These are phyloP conservation scores for Thalassiosira hispida DNA, from an alignment of 352 stramenopile species.

Conservation along the genomic window DNA sequence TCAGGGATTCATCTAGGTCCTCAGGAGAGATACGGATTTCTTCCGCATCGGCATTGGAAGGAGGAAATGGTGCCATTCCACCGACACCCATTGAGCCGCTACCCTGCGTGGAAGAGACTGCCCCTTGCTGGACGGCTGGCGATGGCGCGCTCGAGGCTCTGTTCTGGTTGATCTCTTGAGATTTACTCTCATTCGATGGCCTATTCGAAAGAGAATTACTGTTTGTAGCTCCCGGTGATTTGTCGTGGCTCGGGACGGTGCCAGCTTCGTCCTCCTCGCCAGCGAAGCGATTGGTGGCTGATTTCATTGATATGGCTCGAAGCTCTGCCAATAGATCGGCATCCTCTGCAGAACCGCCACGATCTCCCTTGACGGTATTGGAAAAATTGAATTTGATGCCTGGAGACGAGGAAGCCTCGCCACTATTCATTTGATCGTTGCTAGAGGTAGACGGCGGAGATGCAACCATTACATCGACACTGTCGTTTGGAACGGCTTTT, in stretches of 20 bases:
- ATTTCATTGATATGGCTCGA: constrained; percentile 61
- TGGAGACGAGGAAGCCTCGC: too few relatives aligned
- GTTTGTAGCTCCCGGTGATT: background rate
- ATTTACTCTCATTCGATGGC: constrained; percentile 8
- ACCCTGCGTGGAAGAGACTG: background rate
- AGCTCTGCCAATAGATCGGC: constrained; percentile 59
- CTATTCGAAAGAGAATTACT: too few relatives aligned
- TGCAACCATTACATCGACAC: constrained; percentile 2
- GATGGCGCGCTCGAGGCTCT: background rate
- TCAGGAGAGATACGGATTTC: constrained; percentile 56
- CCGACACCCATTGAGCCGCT: constrained; percentile 4
- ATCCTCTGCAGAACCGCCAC: constrained; percentile 49
- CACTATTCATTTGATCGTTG: background rate
- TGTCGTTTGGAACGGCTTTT: background rate
- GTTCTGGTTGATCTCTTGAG: background rate
- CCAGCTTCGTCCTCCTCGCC: constrained; percentile 11
- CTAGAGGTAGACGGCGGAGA: background rate
- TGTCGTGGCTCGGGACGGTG: background rate
- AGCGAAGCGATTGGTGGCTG: constrained; percentile 41
- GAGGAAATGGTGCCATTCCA: background rate
- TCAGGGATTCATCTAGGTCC: constrained; percentile 57
- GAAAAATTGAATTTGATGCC: constrained; percentile 35
- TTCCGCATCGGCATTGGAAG: background rate
- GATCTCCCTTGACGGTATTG: constrained; percentile 50
- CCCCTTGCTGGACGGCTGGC: background rate